Evolutionary conservation across 768 basidiomycete genomes (phyloP), one percentile per base, ranked within the genome.

Genomic region (Amanita fuliginea): DNA sequence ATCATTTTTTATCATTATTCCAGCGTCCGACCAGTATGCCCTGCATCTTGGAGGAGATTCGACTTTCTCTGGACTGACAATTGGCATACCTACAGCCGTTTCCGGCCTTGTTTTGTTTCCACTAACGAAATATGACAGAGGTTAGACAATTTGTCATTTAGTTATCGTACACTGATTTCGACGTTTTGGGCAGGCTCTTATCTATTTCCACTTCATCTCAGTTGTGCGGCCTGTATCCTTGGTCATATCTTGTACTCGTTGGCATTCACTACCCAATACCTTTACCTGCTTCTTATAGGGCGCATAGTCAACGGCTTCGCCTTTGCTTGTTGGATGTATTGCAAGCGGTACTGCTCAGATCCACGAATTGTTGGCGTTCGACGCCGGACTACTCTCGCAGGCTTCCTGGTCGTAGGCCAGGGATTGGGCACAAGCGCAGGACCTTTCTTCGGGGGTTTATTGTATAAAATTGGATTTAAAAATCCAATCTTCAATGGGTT

Each of bases 241-340:
- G 83, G 81, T 0, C 74, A 79, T 53, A 60, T 82, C 51, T 63
- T 80, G 3, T 82, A 83, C 57, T 80, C 73, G 11, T 60, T 76
- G 28, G 83, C 83, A 0, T 85, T 82, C 59, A 66, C 59, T 14
- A 68, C 74, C 26, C 67, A 76, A 57, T 79, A 69, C 59, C 73
- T 85, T 9, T 84, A 85, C 60, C 68, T 85, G 54, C 82, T 84
- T 55, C 76, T 86, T 53, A 69, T 84, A 30, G 81, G 80, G 4
- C 79, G 83, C n/a, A 76, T 80, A 46, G 74, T 83, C 26, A 70
- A 67, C 32, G 82, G 83, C 1, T 56, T 83, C 34, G 73, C 73
- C 5, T 83, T 81, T 58, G 73, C 78, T 3, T 67, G 73, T 22
- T 81, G 76, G 67, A 77, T 86, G 80, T 84, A 83, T 62, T 66